Base-by-base conservation (phyloP, 352 stramenopile genomes). In the Phytophthora pinifolia region DNA sequence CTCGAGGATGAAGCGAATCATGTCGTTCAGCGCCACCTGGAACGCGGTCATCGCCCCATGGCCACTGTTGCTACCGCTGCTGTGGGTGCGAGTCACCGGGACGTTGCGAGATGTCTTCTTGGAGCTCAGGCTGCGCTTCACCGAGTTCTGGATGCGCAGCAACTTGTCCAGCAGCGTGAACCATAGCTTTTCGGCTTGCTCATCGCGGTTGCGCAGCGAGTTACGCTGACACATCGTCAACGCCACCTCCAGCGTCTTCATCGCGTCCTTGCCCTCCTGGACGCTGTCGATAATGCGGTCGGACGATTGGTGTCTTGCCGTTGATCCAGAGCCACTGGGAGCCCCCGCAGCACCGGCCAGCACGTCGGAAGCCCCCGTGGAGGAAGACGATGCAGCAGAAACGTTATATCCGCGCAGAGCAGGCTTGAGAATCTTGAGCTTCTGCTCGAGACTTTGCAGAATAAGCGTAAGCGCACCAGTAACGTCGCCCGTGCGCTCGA, bases 181-280 rank as follows among this genome's bases (percentile, higher is more conserved):
- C 92, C 92, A 98, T 9, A 98, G 75, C 49, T 97, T 94, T 55
- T 96, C 91, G 6, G 91, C 91, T 47, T 98, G 90, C 9, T 93
- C 84, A 43, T 94, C 82, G 29, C 72, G 79, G 58, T 94, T 91
- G 31, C 82, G 79, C 34, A 88, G 71, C 20, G 79, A 89, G 65
- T 98, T 98, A 36, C 94, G 85, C 68, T 98, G 89, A 60, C 94
- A 98, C 57, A 98, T 87, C 37, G 94, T 92, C 27, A 98, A 64
- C 12, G 88, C 87, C 27, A 97, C 89, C 32, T 94, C 77, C 1
- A 98, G 68, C 32, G 94, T 96, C 57, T 96, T 82, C 75, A 94
- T 96, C 0, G 92, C 80, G 22, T 91, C 83, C 22, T 71, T 73
- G 25, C 85, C 83, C 64, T 94, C 84, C 6, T 67, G 46, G 27